phyloP scores from a whole-genome alignment of 2,329 filamentous ascomycete genomes.

The Penicillium sp. region DNA sequence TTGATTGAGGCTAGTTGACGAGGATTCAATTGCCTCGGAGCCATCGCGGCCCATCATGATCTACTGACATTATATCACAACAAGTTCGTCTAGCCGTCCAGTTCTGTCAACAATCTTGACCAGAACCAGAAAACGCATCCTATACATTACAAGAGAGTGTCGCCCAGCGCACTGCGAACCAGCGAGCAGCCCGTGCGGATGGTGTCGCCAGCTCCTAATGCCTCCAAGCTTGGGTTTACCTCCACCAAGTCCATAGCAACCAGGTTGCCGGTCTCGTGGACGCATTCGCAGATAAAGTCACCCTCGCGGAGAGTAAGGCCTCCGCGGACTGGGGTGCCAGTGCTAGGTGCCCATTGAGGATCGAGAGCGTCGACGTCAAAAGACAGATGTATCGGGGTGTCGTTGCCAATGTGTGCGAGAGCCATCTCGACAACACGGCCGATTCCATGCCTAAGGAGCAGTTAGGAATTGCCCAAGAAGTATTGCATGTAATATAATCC shows the following conservation, averaged over 20 bases:
- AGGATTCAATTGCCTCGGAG: not conserved
- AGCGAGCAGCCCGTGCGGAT: conserved; percentile 86
- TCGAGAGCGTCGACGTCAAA: conserved; percentile 97
- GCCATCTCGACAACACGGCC: conserved; percentile 97
- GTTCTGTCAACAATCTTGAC: not conserved
- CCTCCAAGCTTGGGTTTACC: conserved; percentile 70
- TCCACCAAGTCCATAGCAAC: conserved; percentile 79
- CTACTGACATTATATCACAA: too few species aligned
- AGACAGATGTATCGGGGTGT: conserved; percentile 94
- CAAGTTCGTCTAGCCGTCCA: not conserved
- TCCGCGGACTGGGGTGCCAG: conserved; percentile 88
- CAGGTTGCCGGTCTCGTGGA: conserved; percentile 74
- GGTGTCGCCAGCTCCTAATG: conserved; percentile 74
- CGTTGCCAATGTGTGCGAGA: conserved; percentile 87
- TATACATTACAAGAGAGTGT: conserved; percentile 68
- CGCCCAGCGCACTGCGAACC: conserved; percentile 85
- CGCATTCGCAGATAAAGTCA: conserved; percentile 90
- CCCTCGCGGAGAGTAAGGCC: conserved; percentile 91
- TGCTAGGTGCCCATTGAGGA: conserved; percentile 93
- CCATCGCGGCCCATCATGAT: not conserved
- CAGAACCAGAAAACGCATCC: conserved; percentile 1
- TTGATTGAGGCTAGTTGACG: not conserved
- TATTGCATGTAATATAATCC: not conserved
- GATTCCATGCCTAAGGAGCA: conserved; percentile 68
- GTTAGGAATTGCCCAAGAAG: not conserved